Evolutionary conservation across 2,329 filamentous ascomycete genomes (phyloP), one percentile per base, ranked within the genome.

Genomic region (Pseudogymnoascus sp.): DNA sequence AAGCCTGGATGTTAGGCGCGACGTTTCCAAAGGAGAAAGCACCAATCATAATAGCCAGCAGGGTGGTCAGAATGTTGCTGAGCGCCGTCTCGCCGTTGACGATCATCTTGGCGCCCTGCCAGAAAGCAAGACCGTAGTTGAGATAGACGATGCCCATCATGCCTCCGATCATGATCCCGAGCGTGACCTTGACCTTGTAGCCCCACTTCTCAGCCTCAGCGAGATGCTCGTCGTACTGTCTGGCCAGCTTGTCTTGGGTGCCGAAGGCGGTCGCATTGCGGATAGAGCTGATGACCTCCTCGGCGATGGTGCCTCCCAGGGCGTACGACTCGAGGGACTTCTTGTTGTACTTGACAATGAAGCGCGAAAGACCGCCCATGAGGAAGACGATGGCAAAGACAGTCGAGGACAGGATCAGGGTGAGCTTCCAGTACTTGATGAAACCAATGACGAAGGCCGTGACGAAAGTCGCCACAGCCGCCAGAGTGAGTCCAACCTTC

Each of bases 261-360:
- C 91, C 91, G 71, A 97, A 99, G 31, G 95, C 95, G 7, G 91
- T 87, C 6, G 93, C 90, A 72, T 96, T 97, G 67, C 95, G 87
- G 68, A 97, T 89, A 1, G 93, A 97, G 74, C 91, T 93, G 70
- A 99, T 84, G 62, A 97, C 93, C 76, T 99, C 95, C 72, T 97
- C 95, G 3, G 91, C 93, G 11, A 97, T 83, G 1, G 88, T 93
- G 63, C 93, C 93, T 67, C 93, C 93, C 59, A 86, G 80, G 26
- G 91, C 93, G 71, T 96, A 96, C 0, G 91, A 85, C 61, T 88
- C 81, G 59, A 97, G 80, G 1, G 89, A 88, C 64, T 85, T 78
- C 76, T 92, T 93, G 76, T 88, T 93, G 75, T 84, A 93, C 73
- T 87, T 91, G 72, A 96, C 80, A 70, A 96, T 88, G 70, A 91